A percentile compares a stretch with the other conserved stretches of the same genome.
These are phyloP conservation scores for Verticillium zaregamsianum DNA, from an alignment of 2,329 filamentous ascomycete species.

Conservation along the genomic window DNA sequence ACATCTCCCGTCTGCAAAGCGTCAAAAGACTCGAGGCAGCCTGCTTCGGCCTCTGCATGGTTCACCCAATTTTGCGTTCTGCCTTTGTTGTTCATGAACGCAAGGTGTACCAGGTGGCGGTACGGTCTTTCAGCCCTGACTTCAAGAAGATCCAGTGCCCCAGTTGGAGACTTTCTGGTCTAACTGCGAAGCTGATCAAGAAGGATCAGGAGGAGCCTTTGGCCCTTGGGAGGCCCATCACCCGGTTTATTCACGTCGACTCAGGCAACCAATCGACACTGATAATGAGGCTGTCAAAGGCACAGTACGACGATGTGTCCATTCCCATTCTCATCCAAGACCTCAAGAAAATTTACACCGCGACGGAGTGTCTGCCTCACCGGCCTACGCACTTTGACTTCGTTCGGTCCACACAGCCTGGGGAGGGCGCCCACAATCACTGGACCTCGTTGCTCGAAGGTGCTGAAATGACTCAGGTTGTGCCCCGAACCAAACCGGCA, in stretches of 20 bases:
- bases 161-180: constrained; percentile 31
- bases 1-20: constrained; percentile 39
- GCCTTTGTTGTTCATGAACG: constrained; percentile 45
- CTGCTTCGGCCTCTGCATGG: constrained; percentile 36
- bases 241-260: constrained; percentile 47
- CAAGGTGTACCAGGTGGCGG: constrained; percentile 43
- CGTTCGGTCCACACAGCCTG: constrained; percentile 32
- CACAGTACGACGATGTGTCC: constrained; percentile 45
- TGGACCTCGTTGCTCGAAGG: constrained; percentile 42
- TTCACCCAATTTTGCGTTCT: constrained; percentile 51
- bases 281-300: constrained; percentile 41
- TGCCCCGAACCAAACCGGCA: constrained; percentile 36
- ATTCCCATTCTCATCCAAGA: constrained; percentile 43
- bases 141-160: constrained; percentile 40
- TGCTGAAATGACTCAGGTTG: constrained; percentile 41
- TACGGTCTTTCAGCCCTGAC: constrained; percentile 36
- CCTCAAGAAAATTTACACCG: constrained; percentile 40
- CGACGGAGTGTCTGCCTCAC: constrained; percentile 23
- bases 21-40: constrained; percentile 39
- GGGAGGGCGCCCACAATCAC: constrained; percentile 35
- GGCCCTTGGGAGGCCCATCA: constrained; percentile 38
- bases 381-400: constrained; percentile 45
- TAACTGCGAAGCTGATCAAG: constrained; percentile 36
- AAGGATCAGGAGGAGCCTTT: constrained; percentile 35
- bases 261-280: constrained; percentile 42